Evolutionary conservation across 495 filamentous ascomycete species (phyloP), one percentile per base, ranked within the genome.

Genomic region (Daldinia decipiens): DNA sequence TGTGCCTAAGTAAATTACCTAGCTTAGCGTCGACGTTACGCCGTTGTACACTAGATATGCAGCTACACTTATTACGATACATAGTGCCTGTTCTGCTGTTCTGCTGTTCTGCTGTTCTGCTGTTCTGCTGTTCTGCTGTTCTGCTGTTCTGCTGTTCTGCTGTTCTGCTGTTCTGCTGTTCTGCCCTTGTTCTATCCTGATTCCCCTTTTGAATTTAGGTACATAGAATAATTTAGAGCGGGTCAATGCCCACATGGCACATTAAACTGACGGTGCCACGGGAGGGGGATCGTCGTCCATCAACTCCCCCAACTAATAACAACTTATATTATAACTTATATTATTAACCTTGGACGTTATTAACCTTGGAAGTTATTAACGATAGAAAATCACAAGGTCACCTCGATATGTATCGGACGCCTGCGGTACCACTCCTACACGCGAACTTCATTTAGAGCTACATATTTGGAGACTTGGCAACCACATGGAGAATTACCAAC

Each of bases 201-300:
- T 31, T 53, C 50, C 50, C 50, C 27, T 53, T 53, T 53, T 31
- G 15, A 31, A 53, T 31, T 36, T 27, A 27, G 26, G 26, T 27
- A 34, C 32, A 3, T 34, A 34, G 1, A 34, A 34, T 11, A 36
- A 36, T 36, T 31, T 53, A n/a, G 50, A 53, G 27, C 32, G 47
- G 61, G 68, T 57, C 62, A 65, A 61, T 62, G 68, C 27, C 63
- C 63, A 72, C 69, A 67, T 67, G 32, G 68, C 67, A 70, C 50
- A 70, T 53, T 64, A 53, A 66, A 63, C 50, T 59, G 43, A 38
- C 43, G 19, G 63, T 39, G 15, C 27, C 21, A 9, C 47, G 27
- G 50, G 68, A 59, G 62, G 68, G 68, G 51, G 39, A 70, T 70
- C 62, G 51, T 54, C 57, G 26, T 26, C 24, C 45, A 29, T 31